Percentiles rank a stretch among this genome's conserved stretches.
Evolutionary conservation across 176 grass and related monocot genomes (phyloP).

Genomic region (Musa beccarii): DNA sequence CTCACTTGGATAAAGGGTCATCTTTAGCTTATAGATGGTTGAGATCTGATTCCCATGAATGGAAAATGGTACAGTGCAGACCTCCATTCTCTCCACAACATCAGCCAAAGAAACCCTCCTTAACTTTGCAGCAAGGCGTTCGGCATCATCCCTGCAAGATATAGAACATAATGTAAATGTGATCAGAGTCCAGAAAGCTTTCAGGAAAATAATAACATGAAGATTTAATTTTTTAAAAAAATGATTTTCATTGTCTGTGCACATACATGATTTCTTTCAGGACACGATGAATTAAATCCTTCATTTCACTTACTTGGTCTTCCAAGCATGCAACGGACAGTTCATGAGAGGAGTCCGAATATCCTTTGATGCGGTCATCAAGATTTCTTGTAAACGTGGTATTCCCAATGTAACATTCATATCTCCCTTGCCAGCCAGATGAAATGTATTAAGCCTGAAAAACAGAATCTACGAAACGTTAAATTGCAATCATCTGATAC

Average conservation of each 20-base stretch:
- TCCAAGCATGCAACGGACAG: constrained; percentile 34
- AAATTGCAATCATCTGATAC: neutral
- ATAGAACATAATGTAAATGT: neutral
- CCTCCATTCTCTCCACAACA: constrained; percentile 65
- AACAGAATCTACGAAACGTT: neutral
- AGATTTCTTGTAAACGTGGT: constrained; percentile 75
- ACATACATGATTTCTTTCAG: neutral
- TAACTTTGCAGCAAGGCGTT: constrained; percentile 39
- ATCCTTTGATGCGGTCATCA: constrained; percentile 72
- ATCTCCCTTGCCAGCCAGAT: constrained; percentile 85
- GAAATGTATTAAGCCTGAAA: constrained; percentile 93
- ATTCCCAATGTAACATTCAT: constrained; percentile 96
- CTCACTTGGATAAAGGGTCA: constrained; percentile 54
- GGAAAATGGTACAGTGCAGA: constrained; percentile 67
- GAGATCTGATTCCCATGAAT: constrained; percentile 49
- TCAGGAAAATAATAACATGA: neutral
- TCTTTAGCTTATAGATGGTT: constrained; percentile 62
- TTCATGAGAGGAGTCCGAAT: constrained; percentile 66
- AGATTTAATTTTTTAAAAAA: neutral
- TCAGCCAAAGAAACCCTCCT: constrained; percentile 52
- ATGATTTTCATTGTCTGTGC: neutral
- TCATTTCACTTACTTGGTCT: constrained; percentile 35
- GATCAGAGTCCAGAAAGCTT: neutral
- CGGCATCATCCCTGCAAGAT: constrained; percentile 32
- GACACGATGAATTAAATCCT: neutral